Percentiles rank a stretch among this genome's conserved stretches.
Conservation (phyloP, 2,329 filamentous ascomycete genomes). For the Diaporthe sp. region DNA sequence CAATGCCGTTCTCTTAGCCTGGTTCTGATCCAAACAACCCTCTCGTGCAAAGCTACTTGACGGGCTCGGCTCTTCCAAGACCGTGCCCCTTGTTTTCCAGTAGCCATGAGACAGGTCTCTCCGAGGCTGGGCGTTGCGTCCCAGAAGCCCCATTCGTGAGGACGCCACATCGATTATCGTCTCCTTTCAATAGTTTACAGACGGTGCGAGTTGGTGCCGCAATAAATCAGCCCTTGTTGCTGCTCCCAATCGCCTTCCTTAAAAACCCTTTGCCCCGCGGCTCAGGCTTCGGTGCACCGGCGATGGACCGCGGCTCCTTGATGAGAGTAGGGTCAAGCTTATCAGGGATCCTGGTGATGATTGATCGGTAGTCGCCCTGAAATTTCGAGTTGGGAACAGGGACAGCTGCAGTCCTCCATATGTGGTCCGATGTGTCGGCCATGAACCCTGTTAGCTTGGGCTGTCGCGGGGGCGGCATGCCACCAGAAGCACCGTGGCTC, state of each 20-base stretch:
- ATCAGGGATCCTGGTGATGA: slow-evolving; percentile 78
- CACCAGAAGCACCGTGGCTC: slow-evolving; percentile 65
- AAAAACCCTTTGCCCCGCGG: slow-evolving; percentile 65
- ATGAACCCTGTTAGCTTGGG: slow-evolving; percentile 72
- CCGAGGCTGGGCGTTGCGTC: background rate
- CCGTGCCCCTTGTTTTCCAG: background rate
- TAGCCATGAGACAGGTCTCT: background rate
- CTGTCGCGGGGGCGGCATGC: slow-evolving; percentile 52
- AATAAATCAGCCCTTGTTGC: slow-evolving; percentile 13
- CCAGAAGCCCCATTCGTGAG: background rate
- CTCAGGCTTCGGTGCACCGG: slow-evolving; percentile 81
- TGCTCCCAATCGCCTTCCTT: slow-evolving; percentile 65
- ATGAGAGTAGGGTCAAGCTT: slow-evolving; percentile 89
- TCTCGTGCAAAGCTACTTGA: slow-evolving; percentile 18
- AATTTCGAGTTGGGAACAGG: slow-evolving; percentile 74
- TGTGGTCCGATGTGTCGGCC: slow-evolving; percentile 80
- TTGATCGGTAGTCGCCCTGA: slow-evolving; percentile 72
- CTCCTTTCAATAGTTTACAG: background rate
- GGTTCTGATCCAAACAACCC: slow-evolving; percentile 38
- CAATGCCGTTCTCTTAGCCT: slow-evolving; percentile 37
- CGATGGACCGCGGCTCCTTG: slow-evolving; percentile 91
- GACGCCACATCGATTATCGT: background rate
- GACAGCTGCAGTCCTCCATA: slow-evolving; percentile 80
- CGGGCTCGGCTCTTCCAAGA: background rate
- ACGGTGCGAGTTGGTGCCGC: background rate